Base-by-base conservation (phyloP, 305 asterid genomes). In the Vinca major region DNA sequence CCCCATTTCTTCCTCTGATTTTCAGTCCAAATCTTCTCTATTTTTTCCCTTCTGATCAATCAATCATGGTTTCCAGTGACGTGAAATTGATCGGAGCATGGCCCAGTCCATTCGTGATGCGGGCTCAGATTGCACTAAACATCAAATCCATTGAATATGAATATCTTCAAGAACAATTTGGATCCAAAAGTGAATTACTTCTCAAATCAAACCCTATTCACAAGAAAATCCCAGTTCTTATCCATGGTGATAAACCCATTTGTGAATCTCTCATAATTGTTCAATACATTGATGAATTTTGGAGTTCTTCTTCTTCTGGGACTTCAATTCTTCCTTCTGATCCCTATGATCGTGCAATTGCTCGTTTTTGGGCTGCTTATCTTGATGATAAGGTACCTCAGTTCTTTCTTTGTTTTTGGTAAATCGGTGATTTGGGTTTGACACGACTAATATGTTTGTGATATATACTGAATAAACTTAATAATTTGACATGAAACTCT, bases 211-310 rank as follows among this genome's bases (percentile, higher is more conserved):
- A 84, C 64, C 91, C 91, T 4, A 55, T 84, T 73, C 62, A 82
- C 80, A 79, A 84, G 75, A 79, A 77, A 72, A 68, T 84, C 47
- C 91, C 87, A 12, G 86, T 86, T 71, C 68, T 86, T 17, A 69
- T 86, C 51, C 86, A 84, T 61, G 60, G 68, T 0, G 73, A 45
- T 13, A 80, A 43, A 0, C 80, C 85, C 3, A 16, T 79, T 9
- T 79, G 79, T 54, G 89, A 86, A 71, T 84, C 89, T 2, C 73
- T 72, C 54, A 36, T 79, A 52, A 86, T 86, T 49, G 81, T 82
- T 54, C 73, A 86, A 11, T 86, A 82, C 44, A 68, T 82, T 52
- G 87, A 84, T 56, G 78, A 86, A n/a, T 75, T 20, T 69, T 86
- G 92, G 89, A 62, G 69, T 60, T 26, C 33, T 26, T 26, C 33